Conservation (phyloP, 2,329 filamentous ascomycete genomes). For the Aureobasidium sp. region DNA sequence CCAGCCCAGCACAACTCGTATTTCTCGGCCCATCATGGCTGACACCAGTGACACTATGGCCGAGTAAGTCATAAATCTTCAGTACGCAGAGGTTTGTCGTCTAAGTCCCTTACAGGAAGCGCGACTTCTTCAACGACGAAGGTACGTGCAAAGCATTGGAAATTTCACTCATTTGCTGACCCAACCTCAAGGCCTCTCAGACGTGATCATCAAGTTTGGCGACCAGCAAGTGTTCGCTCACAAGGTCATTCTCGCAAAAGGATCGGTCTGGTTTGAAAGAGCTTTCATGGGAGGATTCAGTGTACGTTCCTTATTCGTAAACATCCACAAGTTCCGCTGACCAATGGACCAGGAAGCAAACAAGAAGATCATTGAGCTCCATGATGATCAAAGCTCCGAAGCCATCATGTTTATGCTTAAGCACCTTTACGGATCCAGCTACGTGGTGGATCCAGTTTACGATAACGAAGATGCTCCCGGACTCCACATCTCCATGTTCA, state of each 20-base stretch:
- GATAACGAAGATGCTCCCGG: too few relatives aligned
- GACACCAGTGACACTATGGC: too few relatives aligned
- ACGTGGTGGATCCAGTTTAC: neutral
- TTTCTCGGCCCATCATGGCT: too few relatives aligned
- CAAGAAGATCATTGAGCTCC: neutral
- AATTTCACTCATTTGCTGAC: too few relatives aligned
- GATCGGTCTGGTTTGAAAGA: neutral
- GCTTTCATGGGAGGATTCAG: neutral
- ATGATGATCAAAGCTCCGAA: neutral
- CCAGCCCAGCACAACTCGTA: too few relatives aligned
- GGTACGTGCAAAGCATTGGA: too few relatives aligned
- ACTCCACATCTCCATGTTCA: neutral
- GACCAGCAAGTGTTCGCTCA: neutral
- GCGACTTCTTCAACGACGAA: neutral
- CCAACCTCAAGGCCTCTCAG: neutral
- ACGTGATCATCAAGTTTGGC: neutral
- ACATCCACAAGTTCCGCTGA: too few relatives aligned
- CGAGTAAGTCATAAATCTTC: too few relatives aligned
- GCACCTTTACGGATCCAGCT: neutral
- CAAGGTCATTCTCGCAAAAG: neutral
- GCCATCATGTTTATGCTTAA: neutral
- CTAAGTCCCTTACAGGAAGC: neutral
- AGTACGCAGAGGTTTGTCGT: too few relatives aligned
- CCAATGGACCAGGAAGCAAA: neutral
- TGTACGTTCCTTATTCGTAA: neutral